These are phyloP conservation scores for Aspergillus persii DNA, from an alignment of 2,329 filamentous ascomycete species.

Conservation along the genomic window DNA sequence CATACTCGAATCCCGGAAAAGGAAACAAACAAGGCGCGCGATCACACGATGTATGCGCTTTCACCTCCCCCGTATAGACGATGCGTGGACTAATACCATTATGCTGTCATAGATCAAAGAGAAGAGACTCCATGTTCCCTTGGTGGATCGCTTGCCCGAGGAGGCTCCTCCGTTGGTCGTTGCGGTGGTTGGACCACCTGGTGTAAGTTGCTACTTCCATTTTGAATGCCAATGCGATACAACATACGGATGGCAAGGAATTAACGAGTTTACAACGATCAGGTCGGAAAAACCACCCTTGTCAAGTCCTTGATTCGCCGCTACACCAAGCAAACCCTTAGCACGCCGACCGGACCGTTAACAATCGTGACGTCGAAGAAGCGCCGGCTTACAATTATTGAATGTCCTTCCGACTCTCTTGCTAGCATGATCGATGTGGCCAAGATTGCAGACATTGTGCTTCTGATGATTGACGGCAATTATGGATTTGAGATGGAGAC, in stretches of 20 bases:
- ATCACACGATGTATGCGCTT: slow-evolving; percentile 52
- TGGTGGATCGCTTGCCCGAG: slow-evolving; percentile 92
- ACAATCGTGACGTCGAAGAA: slow-evolving; percentile 97
- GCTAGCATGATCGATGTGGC: slow-evolving; percentile 96
- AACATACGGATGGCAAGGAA: background rate
- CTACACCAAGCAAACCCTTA: slow-evolving; percentile 93
- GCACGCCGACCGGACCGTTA: slow-evolving; percentile 84
- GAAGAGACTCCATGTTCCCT: slow-evolving; percentile 91
- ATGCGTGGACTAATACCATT: slow-evolving; percentile 14
- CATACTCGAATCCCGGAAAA: slow-evolving; percentile 76
- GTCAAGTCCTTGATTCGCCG: slow-evolving; percentile 91
- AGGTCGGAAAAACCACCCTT: slow-evolving; percentile 84
- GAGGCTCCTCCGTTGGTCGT: slow-evolving; percentile 92
- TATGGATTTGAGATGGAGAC: slow-evolving; percentile 99
- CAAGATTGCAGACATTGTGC: slow-evolving; percentile 94
- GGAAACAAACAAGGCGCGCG: slow-evolving; percentile 65
- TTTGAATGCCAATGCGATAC: background rate
- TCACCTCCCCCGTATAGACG: background rate
- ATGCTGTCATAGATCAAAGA: slow-evolving; percentile 71
- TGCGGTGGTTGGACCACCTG: slow-evolving; percentile 89
- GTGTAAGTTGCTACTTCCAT: slow-evolving; percentile 63
- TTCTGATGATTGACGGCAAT: slow-evolving; percentile 98
- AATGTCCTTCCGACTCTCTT: slow-evolving; percentile 90
- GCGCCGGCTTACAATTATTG: slow-evolving; percentile 88
- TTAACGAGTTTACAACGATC: slow-evolving; percentile 5